A percentile compares a stretch with the other conserved stretches of the same genome.
phyloP scores from a whole-genome alignment of 805 yeast species.

The Saccharomycopsis babjevae region DNA sequence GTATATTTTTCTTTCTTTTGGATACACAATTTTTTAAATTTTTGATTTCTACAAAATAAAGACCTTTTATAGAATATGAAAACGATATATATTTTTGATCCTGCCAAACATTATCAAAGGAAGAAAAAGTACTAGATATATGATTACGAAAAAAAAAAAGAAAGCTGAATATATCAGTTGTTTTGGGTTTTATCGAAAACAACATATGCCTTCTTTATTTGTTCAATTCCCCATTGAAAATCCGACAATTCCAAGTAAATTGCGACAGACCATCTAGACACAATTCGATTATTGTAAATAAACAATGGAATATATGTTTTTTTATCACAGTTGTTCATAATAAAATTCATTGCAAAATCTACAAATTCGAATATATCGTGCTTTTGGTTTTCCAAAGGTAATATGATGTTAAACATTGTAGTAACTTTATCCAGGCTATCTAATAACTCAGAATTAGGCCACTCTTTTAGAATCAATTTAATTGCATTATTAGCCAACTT shows the following conservation, averaged over 20 bases:
- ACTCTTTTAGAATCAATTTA: conserved; percentile 25
- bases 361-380: background rate
- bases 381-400: conserved; percentile 5
- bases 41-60: background rate
- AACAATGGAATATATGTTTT: conserved; percentile 41
- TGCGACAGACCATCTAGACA: conserved; percentile 49
- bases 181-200: conserved; percentile 6
- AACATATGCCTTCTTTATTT: conserved; percentile 7
- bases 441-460: conserved; percentile 18
- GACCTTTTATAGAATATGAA: background rate
- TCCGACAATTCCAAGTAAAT: conserved; percentile 49
- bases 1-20: background rate
- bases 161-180: background rate
- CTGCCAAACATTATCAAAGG: no score
- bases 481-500: conserved; percentile 37
- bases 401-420: conserved; percentile 16
- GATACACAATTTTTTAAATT: background rate
- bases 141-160: background rate
- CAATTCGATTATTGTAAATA: conserved; percentile 32
- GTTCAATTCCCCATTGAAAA: conserved; percentile 21
- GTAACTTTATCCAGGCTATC: conserved; percentile 8
- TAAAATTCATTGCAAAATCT: conserved; percentile 4
- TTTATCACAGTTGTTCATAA: conserved; percentile 21
- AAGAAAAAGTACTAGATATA: background rate
- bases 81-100: background rate